Evolutionary conservation across 352 stramenopile genomes (phyloP).

Genomic region (Peronospora belbahrii): DNA sequence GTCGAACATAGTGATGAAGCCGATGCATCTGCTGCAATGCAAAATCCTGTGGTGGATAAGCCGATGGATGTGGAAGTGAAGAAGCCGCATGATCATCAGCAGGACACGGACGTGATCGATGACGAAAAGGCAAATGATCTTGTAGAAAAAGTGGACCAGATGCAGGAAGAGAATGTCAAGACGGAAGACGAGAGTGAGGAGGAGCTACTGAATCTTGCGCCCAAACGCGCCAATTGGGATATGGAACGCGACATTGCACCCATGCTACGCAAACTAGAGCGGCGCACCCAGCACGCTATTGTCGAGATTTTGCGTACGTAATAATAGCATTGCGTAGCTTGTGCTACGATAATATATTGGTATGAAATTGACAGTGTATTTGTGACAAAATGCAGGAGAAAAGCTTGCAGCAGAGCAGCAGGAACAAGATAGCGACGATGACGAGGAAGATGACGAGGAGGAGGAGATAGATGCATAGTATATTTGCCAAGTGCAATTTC

Average conservation of each 20-base stretch:
- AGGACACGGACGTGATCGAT: slow-evolving; percentile 5
- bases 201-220: slow-evolving; percentile 65
- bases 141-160: slow-evolving; percentile 21
- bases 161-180: slow-evolving; percentile 18
- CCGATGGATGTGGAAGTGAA: slow-evolving; percentile 3
- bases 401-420: slow-evolving; percentile 72
- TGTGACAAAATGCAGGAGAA: slow-evolving; percentile 39
- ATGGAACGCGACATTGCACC: slow-evolving; percentile 82
- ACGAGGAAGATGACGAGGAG: slow-evolving; percentile 43
- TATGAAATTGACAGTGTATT: neutral
- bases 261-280: slow-evolving; percentile 83
- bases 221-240: slow-evolving; percentile 83
- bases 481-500: slow-evolving; percentile 13
- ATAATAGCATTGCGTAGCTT: slow-evolving; percentile 1
- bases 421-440: slow-evolving; percentile 47
- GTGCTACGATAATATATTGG: neutral
- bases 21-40: neutral
- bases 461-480: slow-evolving; percentile 22
- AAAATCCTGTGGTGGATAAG: slow-evolving; percentile 11
- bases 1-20: slow-evolving; percentile 18
- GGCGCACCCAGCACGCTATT: slow-evolving; percentile 77
- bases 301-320: slow-evolving; percentile 82
- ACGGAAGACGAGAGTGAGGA: slow-evolving; percentile 45
- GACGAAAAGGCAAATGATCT: slow-evolving; percentile 4
- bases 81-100: slow-evolving; percentile 16